Evolutionary conservation across 768 basidiomycete species (phyloP).

Genomic region (Filobasidium wieringae): DNA sequence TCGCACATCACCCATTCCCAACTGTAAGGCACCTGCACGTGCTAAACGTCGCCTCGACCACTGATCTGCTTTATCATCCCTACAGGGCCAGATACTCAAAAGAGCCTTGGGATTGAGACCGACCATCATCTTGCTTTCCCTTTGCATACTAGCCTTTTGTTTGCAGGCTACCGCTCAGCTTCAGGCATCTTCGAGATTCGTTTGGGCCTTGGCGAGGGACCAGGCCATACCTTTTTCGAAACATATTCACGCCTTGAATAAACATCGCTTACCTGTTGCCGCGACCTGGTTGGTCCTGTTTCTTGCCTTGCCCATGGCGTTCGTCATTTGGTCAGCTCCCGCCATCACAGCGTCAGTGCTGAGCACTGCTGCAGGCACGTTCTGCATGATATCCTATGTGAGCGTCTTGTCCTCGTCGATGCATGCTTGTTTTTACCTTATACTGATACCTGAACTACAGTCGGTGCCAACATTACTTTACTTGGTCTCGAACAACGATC

Average conservation of each 20-base stretch:
- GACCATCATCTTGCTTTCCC: conserved; percentile 25
- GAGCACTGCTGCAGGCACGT: conserved; percentile 36
- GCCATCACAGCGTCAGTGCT: conserved; percentile 34
- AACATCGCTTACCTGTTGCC: conserved; percentile 29
- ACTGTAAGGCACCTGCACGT: conserved; percentile 17
- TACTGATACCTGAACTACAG: conserved; percentile 17
- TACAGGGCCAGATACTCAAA: conserved; percentile 36
- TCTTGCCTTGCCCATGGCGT: conserved; percentile 31
- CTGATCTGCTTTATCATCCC: conserved; percentile 1
- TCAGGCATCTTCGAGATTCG: conserved; percentile 41
- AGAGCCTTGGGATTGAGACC: conserved; percentile 31
- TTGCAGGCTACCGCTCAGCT: conserved; percentile 39
- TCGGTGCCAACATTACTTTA: conserved; percentile 28
- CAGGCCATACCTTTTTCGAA: conserved; percentile 40
- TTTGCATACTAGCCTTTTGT: conserved; percentile 25
- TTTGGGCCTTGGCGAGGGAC: conserved; percentile 41
- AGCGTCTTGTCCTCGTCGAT: conserved; percentile 13
- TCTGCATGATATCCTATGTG: conserved; percentile 34
- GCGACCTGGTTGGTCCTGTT: conserved; percentile 37
- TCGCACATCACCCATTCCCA: conserved; percentile 25
- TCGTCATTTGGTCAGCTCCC: conserved; percentile 28
- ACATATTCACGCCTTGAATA: conserved; percentile 30
- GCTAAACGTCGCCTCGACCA: background rate
- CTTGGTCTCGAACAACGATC: conserved; percentile 24
- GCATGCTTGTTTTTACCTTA: background rate